phyloP scores from a whole-genome alignment of 139 green algal species.

The Chlorella ohadii region DNA sequence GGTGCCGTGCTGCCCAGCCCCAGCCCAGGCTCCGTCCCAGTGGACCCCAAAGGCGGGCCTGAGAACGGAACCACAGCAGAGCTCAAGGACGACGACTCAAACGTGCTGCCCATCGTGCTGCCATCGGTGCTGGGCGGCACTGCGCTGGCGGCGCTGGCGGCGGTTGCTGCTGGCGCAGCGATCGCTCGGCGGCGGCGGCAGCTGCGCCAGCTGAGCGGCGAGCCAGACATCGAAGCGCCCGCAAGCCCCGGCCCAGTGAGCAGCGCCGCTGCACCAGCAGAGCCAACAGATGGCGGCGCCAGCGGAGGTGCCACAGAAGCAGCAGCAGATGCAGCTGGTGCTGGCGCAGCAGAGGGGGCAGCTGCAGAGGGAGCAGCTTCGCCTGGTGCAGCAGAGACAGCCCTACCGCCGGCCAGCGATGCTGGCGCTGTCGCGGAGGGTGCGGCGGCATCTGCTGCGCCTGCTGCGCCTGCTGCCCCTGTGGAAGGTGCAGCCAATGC shows the following conservation, averaged over 20 bases:
- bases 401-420: too few relatives aligned
- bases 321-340: neutral
- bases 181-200: neutral
- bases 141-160: neutral
- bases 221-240: too few relatives aligned
- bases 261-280: neutral
- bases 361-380: neutral
- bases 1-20: too few relatives aligned
- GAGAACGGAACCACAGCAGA: too few relatives aligned
- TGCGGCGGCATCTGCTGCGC: too few relatives aligned
- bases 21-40: too few relatives aligned
- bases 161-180: neutral
- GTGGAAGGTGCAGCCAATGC: too few relatives aligned
- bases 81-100: neutral
- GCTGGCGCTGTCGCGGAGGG: too few relatives aligned
- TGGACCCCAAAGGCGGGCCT: too few relatives aligned
- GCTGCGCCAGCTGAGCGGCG: neutral
- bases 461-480: too few relatives aligned
- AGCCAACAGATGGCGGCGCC: neutral
- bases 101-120: conserved; percentile 21
- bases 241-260: too few relatives aligned
- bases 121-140: neutral
- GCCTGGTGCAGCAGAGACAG: neutral
- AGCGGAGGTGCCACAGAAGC: neutral
- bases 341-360: neutral